These are phyloP conservation scores for Nannochloris sp. DNA, from an alignment of 139 green algal species.

Conservation along the genomic window DNA sequence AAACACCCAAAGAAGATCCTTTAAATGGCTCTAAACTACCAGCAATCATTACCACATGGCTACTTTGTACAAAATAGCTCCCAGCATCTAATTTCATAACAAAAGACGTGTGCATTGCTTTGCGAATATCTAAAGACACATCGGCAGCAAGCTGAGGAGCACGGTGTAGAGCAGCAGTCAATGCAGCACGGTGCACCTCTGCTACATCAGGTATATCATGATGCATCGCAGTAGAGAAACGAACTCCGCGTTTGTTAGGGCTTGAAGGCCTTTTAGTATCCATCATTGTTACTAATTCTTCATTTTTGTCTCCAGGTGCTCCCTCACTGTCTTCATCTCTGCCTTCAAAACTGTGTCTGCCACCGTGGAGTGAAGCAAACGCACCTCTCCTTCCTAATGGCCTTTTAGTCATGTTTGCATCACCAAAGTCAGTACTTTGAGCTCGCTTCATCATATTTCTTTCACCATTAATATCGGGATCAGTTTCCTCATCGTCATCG, in stretches of 20 bases:
- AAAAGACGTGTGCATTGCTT: conserved; percentile 16
- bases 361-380: too few relatives aligned
- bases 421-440: too few relatives aligned
- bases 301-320: conserved; percentile 1
- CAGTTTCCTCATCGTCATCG: background rate
- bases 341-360: too few relatives aligned
- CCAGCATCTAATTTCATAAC: conserved; percentile 28
- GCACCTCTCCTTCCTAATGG: too few relatives aligned
- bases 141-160: background rate
- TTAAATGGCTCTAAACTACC: conserved; percentile 1
- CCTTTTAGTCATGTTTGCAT: too few relatives aligned
- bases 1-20: too few relatives aligned
- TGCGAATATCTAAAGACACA: conserved; percentile 17
- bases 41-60: conserved; percentile 24
- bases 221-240: background rate
- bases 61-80: background rate
- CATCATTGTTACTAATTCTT: conserved; percentile 15
- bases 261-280: background rate
- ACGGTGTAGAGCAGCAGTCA: background rate
- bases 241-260: background rate
- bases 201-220: too few relatives aligned
- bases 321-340: background rate
- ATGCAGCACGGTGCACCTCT: background rate
- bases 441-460: too few relatives aligned
- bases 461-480: too few relatives aligned